phyloP scores from a whole-genome alignment of 2,329 filamentous ascomycete species.

The Xylaria arbuscula region DNA sequence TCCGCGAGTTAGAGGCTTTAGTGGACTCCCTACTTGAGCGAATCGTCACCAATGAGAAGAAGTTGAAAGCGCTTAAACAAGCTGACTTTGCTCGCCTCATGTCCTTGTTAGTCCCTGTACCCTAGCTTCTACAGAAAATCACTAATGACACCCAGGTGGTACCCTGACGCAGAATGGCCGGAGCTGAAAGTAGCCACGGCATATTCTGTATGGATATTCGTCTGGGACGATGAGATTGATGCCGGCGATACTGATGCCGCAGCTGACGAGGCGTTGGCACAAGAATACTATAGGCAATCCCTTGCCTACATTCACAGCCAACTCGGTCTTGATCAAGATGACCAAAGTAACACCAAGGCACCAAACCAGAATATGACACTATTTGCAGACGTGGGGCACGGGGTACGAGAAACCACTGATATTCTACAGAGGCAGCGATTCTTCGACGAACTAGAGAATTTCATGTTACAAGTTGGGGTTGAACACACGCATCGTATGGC shows the following conservation, averaged over 20 bases:
- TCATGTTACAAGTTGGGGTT: conserved; percentile 46
- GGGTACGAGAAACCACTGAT: conserved; percentile 41
- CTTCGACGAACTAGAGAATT: conserved; percentile 46
- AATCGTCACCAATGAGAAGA: conserved; percentile 46
- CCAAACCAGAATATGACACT: conserved; percentile 45
- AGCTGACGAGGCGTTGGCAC: conserved; percentile 45
- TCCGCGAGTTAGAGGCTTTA: conserved; percentile 39
- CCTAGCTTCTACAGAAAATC: neutral
- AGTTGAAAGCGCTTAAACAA: conserved; percentile 50
- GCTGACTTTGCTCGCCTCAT: conserved; percentile 51
- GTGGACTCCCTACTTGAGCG: conserved; percentile 43
- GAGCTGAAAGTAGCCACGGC: conserved; percentile 49
- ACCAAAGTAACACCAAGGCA: conserved; percentile 23
- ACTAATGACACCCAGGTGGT: conserved; percentile 45
- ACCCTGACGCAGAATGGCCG: conserved; percentile 50
- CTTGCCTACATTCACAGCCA: conserved; percentile 47
- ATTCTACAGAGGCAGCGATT: conserved; percentile 44
- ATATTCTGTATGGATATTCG: conserved; percentile 51
- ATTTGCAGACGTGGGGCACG: conserved; percentile 45
- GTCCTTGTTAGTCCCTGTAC: conserved; percentile 43
- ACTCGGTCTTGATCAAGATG: conserved; percentile 42
- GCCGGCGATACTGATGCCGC: conserved; percentile 50
- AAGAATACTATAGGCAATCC: conserved; percentile 48
- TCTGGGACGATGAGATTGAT: conserved; percentile 53
- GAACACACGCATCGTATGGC: conserved; percentile 47